Evolutionary conservation across 257 asterid genomes (phyloP), one percentile per base, ranked within the genome.

Genomic region (Solanum paucissectum): DNA sequence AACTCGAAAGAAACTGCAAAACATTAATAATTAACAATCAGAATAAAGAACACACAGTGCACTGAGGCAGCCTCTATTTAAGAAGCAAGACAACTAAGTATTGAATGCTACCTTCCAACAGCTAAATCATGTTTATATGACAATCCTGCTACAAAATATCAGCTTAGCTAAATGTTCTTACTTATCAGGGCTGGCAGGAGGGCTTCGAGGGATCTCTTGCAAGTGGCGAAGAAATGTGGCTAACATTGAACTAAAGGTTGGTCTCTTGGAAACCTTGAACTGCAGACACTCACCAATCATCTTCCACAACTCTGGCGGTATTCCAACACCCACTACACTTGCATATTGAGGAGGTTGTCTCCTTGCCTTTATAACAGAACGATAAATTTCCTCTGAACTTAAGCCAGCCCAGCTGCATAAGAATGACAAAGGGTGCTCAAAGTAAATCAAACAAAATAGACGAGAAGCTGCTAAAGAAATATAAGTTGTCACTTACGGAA

Each of bases 281-380:
- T 97, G 99, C 91, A 97, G 93, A 92, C 99, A 97, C 91, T 97
- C 99, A 88, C 99, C 99, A 94, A 97, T 94, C 99, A 97, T 96
- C 93, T 94, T 97, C 99, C 99, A 97, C 92, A 97, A 88, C 88
- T 97, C 99, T 90, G 96, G 93, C 9, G 99, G 99, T 89, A 97
- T 96, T 87, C 99, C 99, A 86, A 96, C 99, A 83, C 99, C 99
- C 44, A 96, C 98, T 44, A 97, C 99, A 79, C 98, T 93, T 76
- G 99, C 94, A 89, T 97, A 97, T 77, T 97, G 99, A 90, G 99
- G 98, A 92, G 99, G 99, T 55, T 93, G 99, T 86, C 90, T 92
- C 90, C 94, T 93, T 68, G 94, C 92, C 92, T 93, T 97, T 82
- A 97, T 98, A 92, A 97, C 99, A 90, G 93, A 90, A 85, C 93